Evolutionary conservation across 805 yeast species (phyloP).

Genomic region (Yamadazyma sp.): DNA sequence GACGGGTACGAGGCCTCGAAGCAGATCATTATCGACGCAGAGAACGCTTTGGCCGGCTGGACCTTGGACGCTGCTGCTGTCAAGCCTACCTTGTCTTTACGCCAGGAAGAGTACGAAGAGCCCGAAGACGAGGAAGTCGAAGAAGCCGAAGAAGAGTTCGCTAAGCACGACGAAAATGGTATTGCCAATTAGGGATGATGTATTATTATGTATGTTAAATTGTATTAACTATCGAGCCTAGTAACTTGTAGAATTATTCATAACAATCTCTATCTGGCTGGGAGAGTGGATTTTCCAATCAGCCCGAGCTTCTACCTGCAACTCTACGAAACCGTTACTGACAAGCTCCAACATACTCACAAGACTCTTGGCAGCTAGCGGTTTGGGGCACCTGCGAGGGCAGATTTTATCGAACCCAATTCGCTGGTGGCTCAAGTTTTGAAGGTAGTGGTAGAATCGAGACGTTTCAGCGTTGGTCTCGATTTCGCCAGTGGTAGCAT

Average conservation of each 20-base stretch:
- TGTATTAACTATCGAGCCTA: too few relatives aligned
- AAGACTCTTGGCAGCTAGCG: conserved; percentile 30
- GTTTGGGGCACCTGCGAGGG: conserved; percentile 14
- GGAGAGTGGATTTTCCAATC: background rate
- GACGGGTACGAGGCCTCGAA: conserved; percentile 88
- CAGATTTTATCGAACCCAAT: conserved; percentile 12
- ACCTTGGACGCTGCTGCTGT: conserved; percentile 81
- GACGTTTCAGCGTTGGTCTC: conserved; percentile 9
- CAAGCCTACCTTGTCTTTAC: conserved; percentile 73
- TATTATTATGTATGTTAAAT: too few relatives aligned
- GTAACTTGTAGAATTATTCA: too few relatives aligned
- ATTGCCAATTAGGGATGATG: conserved; percentile 5
- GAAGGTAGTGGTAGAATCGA: conserved; percentile 3
- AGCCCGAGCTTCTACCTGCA: background rate
- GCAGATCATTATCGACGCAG: conserved; percentile 84
- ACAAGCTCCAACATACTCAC: conserved; percentile 28
- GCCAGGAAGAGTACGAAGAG: conserved; percentile 25
- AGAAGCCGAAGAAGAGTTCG: conserved; percentile 55
- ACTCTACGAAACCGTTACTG: background rate
- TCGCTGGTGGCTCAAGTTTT: background rate
- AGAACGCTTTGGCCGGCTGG: conserved; percentile 80
- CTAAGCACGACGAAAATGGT: conserved; percentile 38
- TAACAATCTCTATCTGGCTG: background rate
- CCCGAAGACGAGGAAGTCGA: conserved; percentile 51
- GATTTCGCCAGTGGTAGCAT: background rate